Evolutionary conservation across 108 stramenopile genomes (phyloP).

Genomic region (Skeletonema potamos): DNA sequence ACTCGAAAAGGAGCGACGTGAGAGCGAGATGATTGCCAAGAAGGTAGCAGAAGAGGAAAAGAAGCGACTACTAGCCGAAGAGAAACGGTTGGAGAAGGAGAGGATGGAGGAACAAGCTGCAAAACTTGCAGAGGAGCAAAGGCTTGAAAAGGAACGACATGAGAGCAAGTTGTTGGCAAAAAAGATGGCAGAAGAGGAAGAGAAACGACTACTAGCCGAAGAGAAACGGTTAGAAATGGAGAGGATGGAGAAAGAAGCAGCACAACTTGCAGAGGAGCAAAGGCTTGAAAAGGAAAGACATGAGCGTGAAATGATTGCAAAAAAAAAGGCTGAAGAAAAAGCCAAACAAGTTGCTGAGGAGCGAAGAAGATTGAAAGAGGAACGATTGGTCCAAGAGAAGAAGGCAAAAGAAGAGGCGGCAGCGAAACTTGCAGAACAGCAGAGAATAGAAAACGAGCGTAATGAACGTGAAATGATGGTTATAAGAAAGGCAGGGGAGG

Average conservation of each 20-base stretch:
- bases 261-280: background rate
- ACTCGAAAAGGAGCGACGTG: background rate
- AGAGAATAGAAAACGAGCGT: slow-evolving; percentile 3
- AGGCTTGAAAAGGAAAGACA: background rate
- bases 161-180: slow-evolving; percentile 1
- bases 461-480: background rate
- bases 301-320: background rate
- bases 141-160: background rate
- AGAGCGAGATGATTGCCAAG: slow-evolving; percentile 1
- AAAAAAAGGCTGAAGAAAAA: slow-evolving; percentile 1
- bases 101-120: background rate
- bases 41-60: slow-evolving; percentile 2
- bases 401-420: slow-evolving; percentile 1
- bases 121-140: background rate
- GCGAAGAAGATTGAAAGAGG: slow-evolving; percentile 4
- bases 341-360: background rate
- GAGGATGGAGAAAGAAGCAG: slow-evolving; percentile 1
- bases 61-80: slow-evolving; percentile 1
- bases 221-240: slow-evolving; percentile 5
- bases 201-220: background rate
- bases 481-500: slow-evolving; percentile 1
- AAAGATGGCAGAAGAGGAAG: slow-evolving; percentile 7
- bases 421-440: slow-evolving; percentile 7
- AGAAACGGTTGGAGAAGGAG: slow-evolving; percentile 12
- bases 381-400: background rate